Base-by-base conservation (phyloP, 192 early-diverging fungal species). In the Coemansia sp. region DNA sequence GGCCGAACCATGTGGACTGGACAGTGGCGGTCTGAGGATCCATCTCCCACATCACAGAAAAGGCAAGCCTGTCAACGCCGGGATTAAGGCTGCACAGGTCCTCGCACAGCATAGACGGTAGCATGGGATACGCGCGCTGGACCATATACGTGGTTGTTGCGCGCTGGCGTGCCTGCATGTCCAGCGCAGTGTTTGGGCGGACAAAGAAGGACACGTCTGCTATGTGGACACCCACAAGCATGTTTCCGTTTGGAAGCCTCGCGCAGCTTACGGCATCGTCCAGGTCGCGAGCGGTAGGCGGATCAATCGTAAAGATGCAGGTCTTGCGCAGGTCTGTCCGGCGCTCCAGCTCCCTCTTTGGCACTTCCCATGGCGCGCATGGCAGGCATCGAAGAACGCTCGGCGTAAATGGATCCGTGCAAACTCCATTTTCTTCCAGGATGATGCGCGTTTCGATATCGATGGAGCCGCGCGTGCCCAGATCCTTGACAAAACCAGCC, bases 171-270 rank as follows among this genome's bases (percentile, higher is more conserved):
- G 97, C 97, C 64, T 97, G 91, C 50, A 77, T 67, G 74, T 99
- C 95, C 83, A 99, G 83, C 10, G 89, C 84, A 27, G 88, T 89
- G 22, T 81, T 76, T 6, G 86, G 84, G 31, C 82, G 84, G 30
- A 99, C 94, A 87, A 99, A 99, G 65, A 91, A 87, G 4, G 93
- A 91, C 10, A 97, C 95, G 79, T 99, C 97, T 23, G 97, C 97
- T 84, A 99, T 99, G 68, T 99, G 88, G 45, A 90, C 88, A 15
- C 88, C 87, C 13, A 74, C 27, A 36, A 68, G 65, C 30, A 76
- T 42, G 28, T 73, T 73, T 7, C 71, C 74, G 48, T 72, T 73
- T 19, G 74, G 74, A 40, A 83, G 61, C 38, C 7, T 11, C 30
- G 64, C 61, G 57, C 61, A 83, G 27, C 67, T 67, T 62, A 68